Base-by-base conservation (phyloP, 2,329 filamentous ascomycete genomes). In the Juglanconis sp. region DNA sequence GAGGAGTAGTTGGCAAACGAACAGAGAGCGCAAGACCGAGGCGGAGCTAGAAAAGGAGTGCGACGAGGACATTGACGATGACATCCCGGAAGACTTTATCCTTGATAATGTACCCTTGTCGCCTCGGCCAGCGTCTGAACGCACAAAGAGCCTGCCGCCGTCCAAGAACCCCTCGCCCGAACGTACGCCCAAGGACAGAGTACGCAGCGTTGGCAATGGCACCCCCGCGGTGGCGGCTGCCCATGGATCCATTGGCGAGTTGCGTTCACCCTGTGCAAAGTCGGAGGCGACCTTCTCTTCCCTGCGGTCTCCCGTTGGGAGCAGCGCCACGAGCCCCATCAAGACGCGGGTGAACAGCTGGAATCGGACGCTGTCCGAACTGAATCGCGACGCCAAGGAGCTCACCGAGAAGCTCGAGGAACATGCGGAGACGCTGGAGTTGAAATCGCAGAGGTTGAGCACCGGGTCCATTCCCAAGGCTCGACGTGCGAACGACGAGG, bases 71-170 rank as follows among this genome's bases (percentile, higher is more conserved):
- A 88, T 92, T 57, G 87, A 85, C 57, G 89, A 92, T 68, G 86
- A 91, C 60, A 87, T 95, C 35, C 91, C 91, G 0, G 90, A 93
- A 32, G 90, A 91, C 57, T 83, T 90, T 31, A 82, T 92, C 56
- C 82, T 95, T 51, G 90, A 91, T 74, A 95, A 95, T 65, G 87
- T 95, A 2, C 91, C 91, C 5, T 85, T 95, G 50, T 93, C 90
- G 0, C 91, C 91, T n/a, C 80, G 86, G 2, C 86, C 85, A 1
- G 77, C 77, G 1, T 76, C 77, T 31, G 84, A 87, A 63, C 79
- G 86, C 15, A 74, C 81, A 0, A 77, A 76, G 6, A 87, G 82
- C 68, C 76, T 78, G 44, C 77, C 82, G 1, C 70, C 78, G 3
- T 87, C 86, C 0, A 74, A 81, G 5, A 77, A 81, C 0, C 77